Base-by-base conservation (phyloP, 2,329 filamentous ascomycete species). In the Paraconiothyrium sp. region DNA sequence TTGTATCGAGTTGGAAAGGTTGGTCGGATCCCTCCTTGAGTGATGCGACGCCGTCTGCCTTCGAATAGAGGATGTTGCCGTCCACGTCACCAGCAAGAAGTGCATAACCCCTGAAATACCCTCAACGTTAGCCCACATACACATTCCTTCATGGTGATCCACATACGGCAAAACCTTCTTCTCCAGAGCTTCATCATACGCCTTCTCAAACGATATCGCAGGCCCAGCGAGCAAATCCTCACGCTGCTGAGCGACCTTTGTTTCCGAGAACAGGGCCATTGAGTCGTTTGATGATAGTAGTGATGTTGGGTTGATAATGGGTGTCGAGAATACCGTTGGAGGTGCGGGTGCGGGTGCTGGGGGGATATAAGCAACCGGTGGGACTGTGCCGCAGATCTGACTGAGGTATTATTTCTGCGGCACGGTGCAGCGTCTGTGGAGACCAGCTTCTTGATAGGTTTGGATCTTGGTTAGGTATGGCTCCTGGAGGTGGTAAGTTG, bases 1-100 rank as follows among this genome's bases (percentile, higher is more conserved):
- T 62, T 7, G 65, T 63, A 41, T 65, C 58, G 24, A 60, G 58
- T 22, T 55, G 52, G 46, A 66, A 67, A 24, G 63, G 57, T 0
- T 30, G 35, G 24, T 27, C 37, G 2, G 59, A 57, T 41, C 46
- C 62, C 49, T 58, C 39, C 8, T 39, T 54, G 4, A 64, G 37
- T 0, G 56, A 64, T 37, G 47, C 27, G 14, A 62, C 46, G 22
- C 62, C 59, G 30, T 56, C 49, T 0, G 55, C 51, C 52, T 41
- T 46, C 2, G 59, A 64, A 48, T 64, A 64, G 22, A 59, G 16
- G 3, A 54, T 54, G 0, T 62, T 59, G 16, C 48, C 62, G 44
- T 61, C 13, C 43, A 27, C 59, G 35, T 59, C 43, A 10, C 59
- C 62, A 14, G 62, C 62, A 2, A 64, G 22, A 9, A 64, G 46